Evolutionary conservation across 1,284 basidiomycete genomes (phyloP).

Genomic region (Sanguinoderma infundibulare): DNA sequence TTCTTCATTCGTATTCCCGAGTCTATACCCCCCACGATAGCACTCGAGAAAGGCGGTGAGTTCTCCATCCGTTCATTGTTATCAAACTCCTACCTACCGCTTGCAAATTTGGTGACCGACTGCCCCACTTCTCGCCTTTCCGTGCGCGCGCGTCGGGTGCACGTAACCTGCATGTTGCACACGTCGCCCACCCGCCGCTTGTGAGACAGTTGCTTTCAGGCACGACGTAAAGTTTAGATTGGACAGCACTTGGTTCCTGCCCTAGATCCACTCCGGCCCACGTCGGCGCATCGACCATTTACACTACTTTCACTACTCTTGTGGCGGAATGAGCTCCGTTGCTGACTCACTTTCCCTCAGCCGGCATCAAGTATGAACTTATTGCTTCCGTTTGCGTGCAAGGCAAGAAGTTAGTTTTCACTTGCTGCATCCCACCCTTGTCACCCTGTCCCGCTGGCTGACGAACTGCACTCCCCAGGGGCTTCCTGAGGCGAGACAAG

Average conservation of each 20-base stretch:
- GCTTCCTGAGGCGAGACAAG: conserved; percentile 77
- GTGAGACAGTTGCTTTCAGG: not conserved
- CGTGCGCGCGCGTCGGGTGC: not conserved
- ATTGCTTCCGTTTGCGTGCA: conserved; percentile 83
- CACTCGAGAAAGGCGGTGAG: conserved; percentile 71
- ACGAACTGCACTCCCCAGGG: conserved; percentile 42
- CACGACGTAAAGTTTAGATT: not conserved
- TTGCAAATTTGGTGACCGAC: not conserved
- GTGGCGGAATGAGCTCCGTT: not conserved
- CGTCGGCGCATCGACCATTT: not conserved
- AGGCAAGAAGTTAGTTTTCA: conserved; percentile 68
- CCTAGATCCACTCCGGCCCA: not conserved
- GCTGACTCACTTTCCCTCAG: conserved; percentile 39
- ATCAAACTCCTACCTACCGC: not conserved
- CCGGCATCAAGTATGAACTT: conserved; percentile 84
- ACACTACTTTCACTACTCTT: not conserved
- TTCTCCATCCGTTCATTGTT: conserved; percentile 3
- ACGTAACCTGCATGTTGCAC: not conserved
- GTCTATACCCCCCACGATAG: conserved; percentile 81
- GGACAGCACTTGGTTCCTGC: not conserved
- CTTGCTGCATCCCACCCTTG: too few relatives aligned
- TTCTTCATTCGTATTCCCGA: conserved; percentile 88
- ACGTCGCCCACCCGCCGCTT: not conserved
- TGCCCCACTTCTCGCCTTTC: not conserved
- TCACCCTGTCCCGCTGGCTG: not conserved